Base-by-base conservation (phyloP, 2,329 filamentous ascomycete genomes). In the Alternaria consortialis region DNA sequence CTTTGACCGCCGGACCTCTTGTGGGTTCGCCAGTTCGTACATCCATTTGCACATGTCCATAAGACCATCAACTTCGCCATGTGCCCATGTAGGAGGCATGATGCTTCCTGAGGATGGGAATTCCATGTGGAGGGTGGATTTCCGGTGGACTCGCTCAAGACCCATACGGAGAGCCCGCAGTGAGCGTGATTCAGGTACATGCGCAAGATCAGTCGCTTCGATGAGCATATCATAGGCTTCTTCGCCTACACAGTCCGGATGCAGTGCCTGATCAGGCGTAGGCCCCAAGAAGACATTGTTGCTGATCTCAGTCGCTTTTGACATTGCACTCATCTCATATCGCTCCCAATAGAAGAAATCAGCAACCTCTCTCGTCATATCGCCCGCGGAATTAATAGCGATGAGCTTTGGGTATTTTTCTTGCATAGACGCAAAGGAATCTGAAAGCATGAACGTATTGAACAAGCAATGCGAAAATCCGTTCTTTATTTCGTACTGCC, bases 51-150 rank as follows among this genome's bases (percentile, higher is more conserved):
- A 94, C 7, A 91, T 94, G 58, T 93, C 91, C 42, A 97, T 83
- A 42, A 98, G 89, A 27, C 89, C 91, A 73, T 97, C 93, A 1
- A 92, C 88, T 78, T 97, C 94, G 8, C 86, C 83, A 61, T 94
- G 91, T 1, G 91, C 92, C 87, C 91, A 96, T 0, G 90, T 91
- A 2, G 93, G 91, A 2, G 92, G 90, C 71, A 94, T 85, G 56
- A 98, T 91, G 71, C 92, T 96, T n/a, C 95, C 95, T 1, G 94
- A 97, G 0, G 93, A 95, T 1, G 94, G 94, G 63, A 98, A 98
- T 67, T 97, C 91, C 53, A 96, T 81, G 64, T 86, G 82, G 62
- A 88, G 80, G 13, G 86, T 80, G 5, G 82, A 80, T 40, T 66
- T 70, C 50, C 80, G 71, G 6, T 80, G 79, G 12, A 82, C 80